phyloP scores from a whole-genome alignment of 2,329 filamentous ascomycete genomes.

The Venturia asperata region DNA sequence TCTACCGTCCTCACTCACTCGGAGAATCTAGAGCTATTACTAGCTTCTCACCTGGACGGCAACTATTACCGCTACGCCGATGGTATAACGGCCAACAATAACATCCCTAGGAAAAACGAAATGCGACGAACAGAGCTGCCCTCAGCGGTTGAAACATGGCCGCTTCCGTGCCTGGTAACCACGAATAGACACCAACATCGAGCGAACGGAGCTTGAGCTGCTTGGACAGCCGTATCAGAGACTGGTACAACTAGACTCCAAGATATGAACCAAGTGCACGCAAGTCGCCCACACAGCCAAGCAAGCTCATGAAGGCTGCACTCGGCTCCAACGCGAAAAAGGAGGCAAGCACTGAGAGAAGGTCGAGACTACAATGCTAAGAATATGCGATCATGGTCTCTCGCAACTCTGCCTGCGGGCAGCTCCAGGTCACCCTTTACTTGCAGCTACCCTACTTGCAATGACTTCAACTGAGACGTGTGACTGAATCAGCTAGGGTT shows the following conservation, averaged over 20 bases:
- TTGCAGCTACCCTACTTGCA: slow-evolving; percentile 2
- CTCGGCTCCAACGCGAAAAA: neutral
- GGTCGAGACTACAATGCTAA: neutral
- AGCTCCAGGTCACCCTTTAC: neutral
- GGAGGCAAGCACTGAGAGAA: neutral
- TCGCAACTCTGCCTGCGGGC: neutral
- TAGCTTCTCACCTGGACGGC: neutral
- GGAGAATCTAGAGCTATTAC: neutral
- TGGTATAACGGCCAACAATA: neutral
- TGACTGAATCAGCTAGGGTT: slow-evolving; percentile 8
- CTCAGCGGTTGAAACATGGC: slow-evolving; percentile 5
- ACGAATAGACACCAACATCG: neutral
- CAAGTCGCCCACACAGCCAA: neutral
- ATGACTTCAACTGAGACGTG: slow-evolving; percentile 6
- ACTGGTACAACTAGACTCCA: neutral
- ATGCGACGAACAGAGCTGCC: neutral
- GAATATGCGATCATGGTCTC: neutral
- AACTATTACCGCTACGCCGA: neutral
- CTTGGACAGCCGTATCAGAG: neutral
- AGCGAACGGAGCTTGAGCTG: neutral
- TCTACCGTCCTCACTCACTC: neutral
- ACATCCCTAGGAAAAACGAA: neutral
- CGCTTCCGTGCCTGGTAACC: neutral
- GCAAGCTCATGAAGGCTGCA: neutral
- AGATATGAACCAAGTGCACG: neutral